Evolutionary conservation across 2,329 filamentous ascomycete species (phyloP), one percentile per base, ranked within the genome.

Genomic region (Aspergillus pseudotamarii): DNA sequence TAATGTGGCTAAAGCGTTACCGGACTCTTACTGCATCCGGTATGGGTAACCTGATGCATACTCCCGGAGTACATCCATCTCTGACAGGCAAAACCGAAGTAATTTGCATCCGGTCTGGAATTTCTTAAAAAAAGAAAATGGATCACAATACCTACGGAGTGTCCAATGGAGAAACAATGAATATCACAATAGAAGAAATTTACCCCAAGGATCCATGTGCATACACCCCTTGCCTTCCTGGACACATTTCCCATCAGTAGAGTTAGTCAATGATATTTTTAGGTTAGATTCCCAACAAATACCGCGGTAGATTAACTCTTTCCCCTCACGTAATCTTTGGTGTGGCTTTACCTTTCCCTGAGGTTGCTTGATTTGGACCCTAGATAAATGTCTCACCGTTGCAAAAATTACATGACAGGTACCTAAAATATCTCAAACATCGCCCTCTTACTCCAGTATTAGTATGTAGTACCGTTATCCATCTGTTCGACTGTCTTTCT

Each of bases 1-100:
- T 55, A 55, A 38, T 36, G 51, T 55, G 51, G 51, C 51, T 54
- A 54, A 51, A 23, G 48, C 28, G 48, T 14, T 41, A 41, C n/a
- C n/a, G 19, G 4, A 46, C 43, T 14, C n/a, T 46, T 46, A 46
- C 43, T 41, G 38, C 38, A 19, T 41, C 16, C 38, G 38, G 38
- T 41, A 41, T 8, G 3, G 16, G 6, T 41, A 41, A 41, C 38
- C 38, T 41, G 38, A n/a, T 9, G 16, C n/a, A n/a, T 41, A 41
- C 16, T 41, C 16, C 14, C 2, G 11, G 5, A 36, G 23, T 12
- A 36, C 36, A 41, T 41, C 16, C 36, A 19, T 9, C 36, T 16
- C 8, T 41, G 38, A 41, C 10, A 46, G 21, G 43, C n/a, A 16
- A 23, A 23, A 10, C 10, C 23, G 43, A 46, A 10, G 21, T 28